A percentile compares a stretch with the other conserved stretches of the same genome.
Evolutionary conservation across 208 protist genomes (phyloP).

Genomic region (Leishmania guyanensis): DNA sequence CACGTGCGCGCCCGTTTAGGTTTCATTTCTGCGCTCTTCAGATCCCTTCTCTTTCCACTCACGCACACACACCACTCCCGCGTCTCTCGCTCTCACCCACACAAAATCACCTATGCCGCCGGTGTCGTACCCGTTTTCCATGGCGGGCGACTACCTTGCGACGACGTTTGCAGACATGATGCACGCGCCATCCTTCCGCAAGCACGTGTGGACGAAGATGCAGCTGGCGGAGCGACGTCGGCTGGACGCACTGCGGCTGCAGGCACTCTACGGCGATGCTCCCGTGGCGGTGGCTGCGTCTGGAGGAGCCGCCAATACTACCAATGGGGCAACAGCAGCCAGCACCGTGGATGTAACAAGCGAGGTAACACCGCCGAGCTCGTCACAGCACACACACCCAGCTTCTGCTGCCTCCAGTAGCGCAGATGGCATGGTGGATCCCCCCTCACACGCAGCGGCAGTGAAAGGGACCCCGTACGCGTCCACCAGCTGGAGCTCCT

Average conservation of each 20-base stretch:
- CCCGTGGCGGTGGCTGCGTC: slow-evolving; percentile 19
- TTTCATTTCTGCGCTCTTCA: not conserved
- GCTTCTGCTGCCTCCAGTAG: not conserved
- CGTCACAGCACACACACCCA: not conserved
- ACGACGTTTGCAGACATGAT: slow-evolving; percentile 41
- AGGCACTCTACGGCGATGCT: slow-evolving; percentile 75
- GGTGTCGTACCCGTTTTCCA: slow-evolving; percentile 5
- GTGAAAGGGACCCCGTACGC: not conserved
- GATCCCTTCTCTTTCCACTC: not conserved
- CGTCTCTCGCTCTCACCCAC: not conserved
- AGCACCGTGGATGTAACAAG: not conserved
- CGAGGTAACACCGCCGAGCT: not conserved
- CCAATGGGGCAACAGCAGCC: not conserved
- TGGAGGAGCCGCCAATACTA: not conserved
- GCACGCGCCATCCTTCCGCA: slow-evolving; percentile 35
- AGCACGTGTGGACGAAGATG: slow-evolving; percentile 45
- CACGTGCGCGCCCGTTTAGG: not conserved
- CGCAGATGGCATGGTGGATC: not conserved
- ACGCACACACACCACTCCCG: slow-evolving; percentile 1
- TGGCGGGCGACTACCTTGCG: slow-evolving; percentile 33
- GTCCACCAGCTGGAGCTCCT: not conserved
- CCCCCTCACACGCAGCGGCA: not conserved
- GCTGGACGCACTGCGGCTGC: slow-evolving; percentile 66
- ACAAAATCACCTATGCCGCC: slow-evolving; percentile 7
- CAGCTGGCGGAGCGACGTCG: slow-evolving; percentile 38